Conservation (phyloP, 2,329 filamentous ascomycete genomes). For the Tolypocladium tropicale region DNA sequence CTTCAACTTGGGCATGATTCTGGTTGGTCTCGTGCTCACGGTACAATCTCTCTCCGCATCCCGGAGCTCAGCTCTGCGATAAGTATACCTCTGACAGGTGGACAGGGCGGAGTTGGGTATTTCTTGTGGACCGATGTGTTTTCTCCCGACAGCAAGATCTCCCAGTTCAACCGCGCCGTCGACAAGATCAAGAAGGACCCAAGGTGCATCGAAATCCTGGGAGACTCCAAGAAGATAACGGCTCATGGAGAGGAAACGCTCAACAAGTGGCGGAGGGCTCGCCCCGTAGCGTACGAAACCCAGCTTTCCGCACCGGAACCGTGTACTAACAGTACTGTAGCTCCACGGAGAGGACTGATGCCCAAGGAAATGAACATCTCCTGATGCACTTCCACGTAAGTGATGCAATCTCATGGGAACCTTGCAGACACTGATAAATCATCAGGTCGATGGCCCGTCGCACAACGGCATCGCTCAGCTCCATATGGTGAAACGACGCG, state of each 20-base stretch:
- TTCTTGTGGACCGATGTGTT: slow-evolving; percentile 77
- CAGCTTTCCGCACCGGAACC: background rate
- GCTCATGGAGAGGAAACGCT: slow-evolving; percentile 73
- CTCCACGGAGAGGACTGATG: slow-evolving; percentile 58
- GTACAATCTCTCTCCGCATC: slow-evolving; percentile 34
- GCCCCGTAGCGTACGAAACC: slow-evolving; percentile 44
- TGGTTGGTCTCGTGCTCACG: slow-evolving; percentile 66
- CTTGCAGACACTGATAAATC: slow-evolving; percentile 9
- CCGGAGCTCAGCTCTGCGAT: background rate
- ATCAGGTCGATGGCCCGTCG: slow-evolving; percentile 63
- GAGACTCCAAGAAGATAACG: slow-evolving; percentile 62
- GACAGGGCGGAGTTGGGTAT: slow-evolving; percentile 64
- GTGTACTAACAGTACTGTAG: slow-evolving; percentile 30
- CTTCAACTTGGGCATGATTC: slow-evolving; percentile 73
- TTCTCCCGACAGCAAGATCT: slow-evolving; percentile 73
- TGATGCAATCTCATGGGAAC: background rate
- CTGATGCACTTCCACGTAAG: slow-evolving; percentile 75
- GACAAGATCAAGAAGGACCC: slow-evolving; percentile 65
- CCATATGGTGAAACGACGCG: slow-evolving; percentile 62
- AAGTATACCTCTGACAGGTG: background rate
- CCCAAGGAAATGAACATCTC: slow-evolving; percentile 68
- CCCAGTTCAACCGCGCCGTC: slow-evolving; percentile 80
- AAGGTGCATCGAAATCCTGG: slow-evolving; percentile 63
- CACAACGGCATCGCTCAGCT: slow-evolving; percentile 65
- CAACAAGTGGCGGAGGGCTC: slow-evolving; percentile 68